Conservation (phyloP, 805 yeast genomes). For the Deakozyma indianensis region DNA sequence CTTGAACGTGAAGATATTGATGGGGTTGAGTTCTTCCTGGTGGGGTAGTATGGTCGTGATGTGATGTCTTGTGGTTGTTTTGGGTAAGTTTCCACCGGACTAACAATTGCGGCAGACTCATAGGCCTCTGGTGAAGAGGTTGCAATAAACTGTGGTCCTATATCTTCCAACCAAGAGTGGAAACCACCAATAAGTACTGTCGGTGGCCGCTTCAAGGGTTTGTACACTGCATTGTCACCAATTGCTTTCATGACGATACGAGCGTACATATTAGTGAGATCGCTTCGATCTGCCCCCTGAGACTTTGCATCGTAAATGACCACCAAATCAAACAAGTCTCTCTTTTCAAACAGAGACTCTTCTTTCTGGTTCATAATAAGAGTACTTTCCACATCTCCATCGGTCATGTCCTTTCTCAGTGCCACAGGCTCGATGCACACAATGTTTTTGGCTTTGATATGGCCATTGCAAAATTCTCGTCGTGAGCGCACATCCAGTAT, state of each 20-base stretch:
- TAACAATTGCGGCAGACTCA: conserved; percentile 7
- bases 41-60: not conserved
- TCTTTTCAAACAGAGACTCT: conserved; percentile 41
- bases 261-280: not conserved
- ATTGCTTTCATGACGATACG: conserved; percentile 17
- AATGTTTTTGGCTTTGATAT: conserved; percentile 43
- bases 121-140: conserved; percentile 2
- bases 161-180: conserved; percentile 24
- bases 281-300: conserved; percentile 1
- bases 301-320: conserved; percentile 45
- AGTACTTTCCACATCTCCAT: conserved; percentile 50
- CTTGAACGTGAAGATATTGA: not conserved
- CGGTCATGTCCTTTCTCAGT: conserved; percentile 35
- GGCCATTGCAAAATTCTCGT: conserved; percentile 44
- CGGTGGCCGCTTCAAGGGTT: conserved; percentile 27
- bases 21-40: not conserved
- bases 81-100: not conserved
- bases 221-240: conserved; percentile 23
- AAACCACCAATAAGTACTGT: conserved; percentile 45
- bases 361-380: conserved; percentile 41
- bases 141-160: conserved; percentile 7
- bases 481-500: conserved; percentile 60
- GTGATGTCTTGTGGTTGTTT: not conserved
- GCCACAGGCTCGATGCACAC: conserved; percentile 67
- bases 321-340: conserved; percentile 46